Evolutionary conservation across 441 rosid species (phyloP), one percentile per base, ranked within the genome.

Genomic region (Corymbia calophylla): DNA sequence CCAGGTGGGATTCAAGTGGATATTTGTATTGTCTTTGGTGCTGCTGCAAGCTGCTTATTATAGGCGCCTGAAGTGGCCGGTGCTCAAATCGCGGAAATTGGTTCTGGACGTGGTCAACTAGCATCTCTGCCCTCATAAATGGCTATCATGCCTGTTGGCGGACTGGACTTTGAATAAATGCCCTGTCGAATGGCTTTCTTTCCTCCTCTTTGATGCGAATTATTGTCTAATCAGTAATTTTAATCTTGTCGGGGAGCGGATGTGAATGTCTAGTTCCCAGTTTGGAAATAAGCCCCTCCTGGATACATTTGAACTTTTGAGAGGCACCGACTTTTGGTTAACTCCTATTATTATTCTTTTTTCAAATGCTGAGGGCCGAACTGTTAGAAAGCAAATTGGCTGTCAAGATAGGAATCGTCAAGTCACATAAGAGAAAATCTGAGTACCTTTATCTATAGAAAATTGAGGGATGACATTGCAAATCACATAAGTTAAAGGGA

Each of bases 1-100:
- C 94, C 95, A 98, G 99, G 97, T 98, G 99, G 99, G 99, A 86
- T 97, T 97, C 92, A 98, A 98, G 92, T 97, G 99, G 99, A 98
- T 98, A 92, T 97, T 97, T 89, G 95, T 97, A 91, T 95, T 98
- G 23, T 97, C 99, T 49, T 89, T 98, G 90, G 99, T 99, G 8
- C 91, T 98, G 66, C 98, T 98, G 91, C 99, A 97, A 92, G 99
- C 99, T 88, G 99, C 92, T 19, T 97, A 97, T 86, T 96, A 95
- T 92, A 94, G 99, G 92, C 96, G 99, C 51, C 87, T 97, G 96
- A 98, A 44, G 95, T 97, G 99, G 99, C 97, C 99, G 6, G 94
- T 97, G 88, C 89, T 95, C 86, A 96, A 98, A 92, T 97, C 99
- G 32, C 97, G 99, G 88, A 97, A 94, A 95, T 94, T 98, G 90